Evolutionary conservation across 768 basidiomycete species (phyloP).

Genomic region (Russula earlei): DNA sequence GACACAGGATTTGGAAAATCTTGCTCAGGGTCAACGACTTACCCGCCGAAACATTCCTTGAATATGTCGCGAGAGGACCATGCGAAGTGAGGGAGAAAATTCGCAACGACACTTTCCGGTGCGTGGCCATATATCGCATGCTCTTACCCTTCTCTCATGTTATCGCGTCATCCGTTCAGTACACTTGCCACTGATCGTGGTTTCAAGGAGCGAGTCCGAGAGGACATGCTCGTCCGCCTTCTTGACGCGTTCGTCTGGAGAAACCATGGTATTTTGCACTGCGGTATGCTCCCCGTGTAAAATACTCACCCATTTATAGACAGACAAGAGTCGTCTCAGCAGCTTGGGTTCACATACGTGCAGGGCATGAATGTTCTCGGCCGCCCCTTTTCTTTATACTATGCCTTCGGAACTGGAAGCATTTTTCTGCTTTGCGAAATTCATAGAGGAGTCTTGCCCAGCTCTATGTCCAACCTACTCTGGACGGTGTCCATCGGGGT

Average conservation of each 20-base stretch:
- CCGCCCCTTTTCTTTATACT: conserved; percentile 94
- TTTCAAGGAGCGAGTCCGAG: conserved; percentile 95
- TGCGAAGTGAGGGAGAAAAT: conserved; percentile 89
- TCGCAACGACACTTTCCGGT: conserved; percentile 95
- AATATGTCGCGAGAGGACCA: conserved; percentile 75
- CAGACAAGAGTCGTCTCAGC: conserved; percentile 57
- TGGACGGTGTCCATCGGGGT: conserved; percentile 92
- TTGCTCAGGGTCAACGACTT: conserved; percentile 74
- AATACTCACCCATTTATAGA: conserved; percentile 34
- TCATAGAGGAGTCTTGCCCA: conserved; percentile 92
- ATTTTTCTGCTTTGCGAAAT: conserved; percentile 92
- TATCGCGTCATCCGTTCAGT: conserved; percentile 28
- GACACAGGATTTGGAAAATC: conserved; percentile 92
- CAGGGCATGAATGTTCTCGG: conserved; percentile 99
- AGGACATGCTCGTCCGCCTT: conserved; percentile 94
- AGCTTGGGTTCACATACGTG: conserved; percentile 88
- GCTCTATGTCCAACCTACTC: conserved; percentile 93
- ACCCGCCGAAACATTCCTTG: conserved; percentile 63
- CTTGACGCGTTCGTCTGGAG: conserved; percentile 98
- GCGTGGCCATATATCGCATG: conserved; percentile 7
- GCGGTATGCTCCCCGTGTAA: neutral
- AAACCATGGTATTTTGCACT: conserved; percentile 54
- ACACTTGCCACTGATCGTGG: conserved; percentile 93
- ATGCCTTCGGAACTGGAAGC: conserved; percentile 99
- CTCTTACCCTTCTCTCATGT: neutral